Percentiles rank a stretch among this genome's conserved stretches.
Evolutionary conservation across 1,139 yeast species (phyloP).

Genomic region (Candida pseudoviswanathii): DNA sequence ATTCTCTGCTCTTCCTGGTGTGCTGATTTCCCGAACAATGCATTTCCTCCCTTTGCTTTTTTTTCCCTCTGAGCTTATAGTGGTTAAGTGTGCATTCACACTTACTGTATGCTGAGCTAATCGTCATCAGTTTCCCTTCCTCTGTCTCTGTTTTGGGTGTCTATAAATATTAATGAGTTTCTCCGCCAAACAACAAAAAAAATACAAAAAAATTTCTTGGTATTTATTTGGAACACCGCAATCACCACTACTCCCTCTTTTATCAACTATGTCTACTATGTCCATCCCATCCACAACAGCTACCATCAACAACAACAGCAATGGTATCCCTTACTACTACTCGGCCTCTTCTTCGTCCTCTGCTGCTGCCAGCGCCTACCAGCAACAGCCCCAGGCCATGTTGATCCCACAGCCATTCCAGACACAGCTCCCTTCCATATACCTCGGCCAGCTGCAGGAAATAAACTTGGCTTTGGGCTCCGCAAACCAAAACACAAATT

Average conservation of each 20-base stretch:
- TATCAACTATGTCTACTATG: neutral
- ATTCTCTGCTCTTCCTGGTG: neutral
- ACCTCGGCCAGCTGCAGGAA: neutral
- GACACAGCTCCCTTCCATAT: constrained; percentile 2
- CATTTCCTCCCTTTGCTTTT: neutral
- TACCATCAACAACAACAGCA: neutral
- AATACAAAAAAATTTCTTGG: neutral
- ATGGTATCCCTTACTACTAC: neutral
- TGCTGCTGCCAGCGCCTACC: neutral
- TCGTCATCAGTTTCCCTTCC: neutral
- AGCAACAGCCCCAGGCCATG: constrained; percentile 1
- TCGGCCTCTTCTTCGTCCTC: neutral
- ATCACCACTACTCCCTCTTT: no score
- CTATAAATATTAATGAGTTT: neutral
- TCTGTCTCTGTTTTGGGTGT: neutral
- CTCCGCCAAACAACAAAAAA: neutral
- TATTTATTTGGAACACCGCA: neutral
- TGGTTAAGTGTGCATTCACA: neutral
- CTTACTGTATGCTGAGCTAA: no score
- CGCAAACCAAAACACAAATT: neutral
- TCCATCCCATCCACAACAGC: neutral
- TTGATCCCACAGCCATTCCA: constrained; percentile 1
- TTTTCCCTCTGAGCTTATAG: neutral
- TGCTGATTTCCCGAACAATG: neutral
- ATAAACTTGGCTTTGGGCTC: neutral